These are phyloP conservation scores for Populus hybrid DNA, from an alignment of 441 rosid genomes.

Conservation along the genomic window DNA sequence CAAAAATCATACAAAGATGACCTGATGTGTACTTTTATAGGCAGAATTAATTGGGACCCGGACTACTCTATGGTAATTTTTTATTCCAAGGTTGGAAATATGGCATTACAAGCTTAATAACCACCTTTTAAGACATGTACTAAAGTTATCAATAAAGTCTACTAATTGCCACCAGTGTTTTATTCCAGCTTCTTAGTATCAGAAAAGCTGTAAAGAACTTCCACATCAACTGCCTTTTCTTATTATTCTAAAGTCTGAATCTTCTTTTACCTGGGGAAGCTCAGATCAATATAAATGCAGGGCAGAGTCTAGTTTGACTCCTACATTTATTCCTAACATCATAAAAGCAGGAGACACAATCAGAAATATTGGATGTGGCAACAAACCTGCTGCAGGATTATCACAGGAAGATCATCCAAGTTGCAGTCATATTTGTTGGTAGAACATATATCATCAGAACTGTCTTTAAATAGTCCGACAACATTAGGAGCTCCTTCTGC, in stretches of 20 bases:
- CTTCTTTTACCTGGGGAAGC: too few relatives aligned
- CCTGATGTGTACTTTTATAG: too few relatives aligned
- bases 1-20: too few relatives aligned
- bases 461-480: slow-evolving; percentile 64
- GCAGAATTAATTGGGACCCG: too few relatives aligned
- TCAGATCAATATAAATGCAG: background rate
- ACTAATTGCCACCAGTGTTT: background rate
- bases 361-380: background rate
- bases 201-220: background rate
- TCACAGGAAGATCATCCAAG: slow-evolving; percentile 69
- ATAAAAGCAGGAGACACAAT: slow-evolving; percentile 1
- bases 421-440: slow-evolving; percentile 80
- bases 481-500: slow-evolving; percentile 93
- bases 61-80: too few relatives aligned
- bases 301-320: background rate
- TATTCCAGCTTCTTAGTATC: background rate
- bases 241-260: background rate
- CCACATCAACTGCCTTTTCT: background rate
- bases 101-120: too few relatives aligned
- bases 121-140: background rate
- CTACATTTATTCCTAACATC: background rate
- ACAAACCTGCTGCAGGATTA: slow-evolving; percentile 84
- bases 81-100: too few relatives aligned
- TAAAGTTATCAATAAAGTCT: background rate
- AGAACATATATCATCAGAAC: slow-evolving; percentile 60